A percentile compares a stretch with the other conserved stretches of the same genome.
Evolutionary conservation across 2,329 filamentous ascomycete species (phyloP).

Genomic region (Aspergillus neoniger): DNA sequence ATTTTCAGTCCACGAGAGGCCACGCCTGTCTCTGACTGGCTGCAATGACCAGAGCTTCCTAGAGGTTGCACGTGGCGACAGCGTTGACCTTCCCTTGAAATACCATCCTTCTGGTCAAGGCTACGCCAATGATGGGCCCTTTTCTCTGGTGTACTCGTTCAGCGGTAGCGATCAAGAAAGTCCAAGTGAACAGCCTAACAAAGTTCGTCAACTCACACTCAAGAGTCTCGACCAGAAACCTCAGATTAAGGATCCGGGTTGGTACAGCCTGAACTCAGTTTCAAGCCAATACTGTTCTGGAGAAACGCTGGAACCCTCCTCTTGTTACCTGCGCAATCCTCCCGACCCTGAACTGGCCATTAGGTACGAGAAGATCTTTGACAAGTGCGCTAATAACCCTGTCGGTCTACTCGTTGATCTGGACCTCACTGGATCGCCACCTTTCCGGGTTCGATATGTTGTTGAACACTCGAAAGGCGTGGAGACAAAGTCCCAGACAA

Average conservation of each 20-base stretch:
- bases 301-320: conserved; percentile 88
- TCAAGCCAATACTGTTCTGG: conserved; percentile 80
- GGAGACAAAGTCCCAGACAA: conserved; percentile 55
- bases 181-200: conserved; percentile 59
- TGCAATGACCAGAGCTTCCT: conserved; percentile 81
- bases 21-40: conserved; percentile 67
- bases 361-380: conserved; percentile 77
- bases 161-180: conserved; percentile 75
- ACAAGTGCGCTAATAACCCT: conserved; percentile 92
- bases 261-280: conserved; percentile 82
- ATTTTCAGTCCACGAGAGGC: conserved; percentile 85
- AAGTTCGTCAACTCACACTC: conserved; percentile 59
- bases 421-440: conserved; percentile 87
- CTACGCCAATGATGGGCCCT: conserved; percentile 62
- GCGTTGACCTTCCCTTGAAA: conserved; percentile 68
- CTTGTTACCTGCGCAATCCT: conserved; percentile 89
- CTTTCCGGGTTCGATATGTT: conserved; percentile 80
- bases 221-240: conserved; percentile 64
- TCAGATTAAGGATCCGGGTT: conserved; percentile 71
- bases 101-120: conserved; percentile 65
- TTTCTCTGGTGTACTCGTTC: conserved; percentile 79
- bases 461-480: conserved; percentile 63
- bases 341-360: conserved; percentile 79
- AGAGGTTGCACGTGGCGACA: conserved; percentile 75
- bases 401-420: conserved; percentile 87